A percentile compares a stretch with the other conserved stretches of the same genome.
Conservation (phyloP, 1,284 basidiomycete species). For the Phellopilus nigrolimitatus region DNA sequence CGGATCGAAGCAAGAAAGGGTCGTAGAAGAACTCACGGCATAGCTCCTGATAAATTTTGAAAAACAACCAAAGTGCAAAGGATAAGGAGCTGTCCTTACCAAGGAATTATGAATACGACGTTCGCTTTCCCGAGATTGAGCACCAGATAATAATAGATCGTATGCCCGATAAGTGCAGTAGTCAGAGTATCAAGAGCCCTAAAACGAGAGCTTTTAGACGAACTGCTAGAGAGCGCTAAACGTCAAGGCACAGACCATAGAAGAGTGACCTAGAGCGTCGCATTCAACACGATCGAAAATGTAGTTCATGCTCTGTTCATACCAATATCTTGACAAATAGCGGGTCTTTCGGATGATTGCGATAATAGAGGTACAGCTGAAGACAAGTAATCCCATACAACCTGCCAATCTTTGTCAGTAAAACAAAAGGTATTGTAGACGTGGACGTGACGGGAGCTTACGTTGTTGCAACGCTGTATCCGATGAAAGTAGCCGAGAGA, state of each 20-base stretch:
- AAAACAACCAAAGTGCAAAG: not conserved
- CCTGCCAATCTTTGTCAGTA: too few relatives aligned
- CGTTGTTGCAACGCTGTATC: conserved; percentile 5
- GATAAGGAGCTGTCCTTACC: not conserved
- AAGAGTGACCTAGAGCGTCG: not conserved
- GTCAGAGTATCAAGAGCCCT: conserved; percentile 8
- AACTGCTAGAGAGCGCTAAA: not conserved
- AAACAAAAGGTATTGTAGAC: too few relatives aligned
- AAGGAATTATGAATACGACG: conserved; percentile 2
- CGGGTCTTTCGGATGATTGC: conserved; percentile 1
- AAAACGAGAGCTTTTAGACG: not conserved
- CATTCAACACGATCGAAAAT: not conserved
- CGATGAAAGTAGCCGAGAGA: not conserved
- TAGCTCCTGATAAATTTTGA: conserved; percentile 4
- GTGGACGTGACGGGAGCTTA: too few relatives aligned
- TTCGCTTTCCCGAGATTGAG: not conserved
- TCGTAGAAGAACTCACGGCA: not conserved
- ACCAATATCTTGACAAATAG: not conserved
- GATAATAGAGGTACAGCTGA: conserved; percentile 9
- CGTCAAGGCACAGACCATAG: not conserved
- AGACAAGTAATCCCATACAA: conserved; percentile 7
- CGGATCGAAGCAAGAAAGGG: not conserved
- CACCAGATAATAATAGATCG: conserved; percentile 1
- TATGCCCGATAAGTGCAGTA: not conserved
- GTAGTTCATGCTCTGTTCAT: not conserved